These are phyloP conservation scores for Colletotrichum ledebouriae DNA, from an alignment of 2,329 filamentous ascomycete genomes.

Conservation along the genomic window DNA sequence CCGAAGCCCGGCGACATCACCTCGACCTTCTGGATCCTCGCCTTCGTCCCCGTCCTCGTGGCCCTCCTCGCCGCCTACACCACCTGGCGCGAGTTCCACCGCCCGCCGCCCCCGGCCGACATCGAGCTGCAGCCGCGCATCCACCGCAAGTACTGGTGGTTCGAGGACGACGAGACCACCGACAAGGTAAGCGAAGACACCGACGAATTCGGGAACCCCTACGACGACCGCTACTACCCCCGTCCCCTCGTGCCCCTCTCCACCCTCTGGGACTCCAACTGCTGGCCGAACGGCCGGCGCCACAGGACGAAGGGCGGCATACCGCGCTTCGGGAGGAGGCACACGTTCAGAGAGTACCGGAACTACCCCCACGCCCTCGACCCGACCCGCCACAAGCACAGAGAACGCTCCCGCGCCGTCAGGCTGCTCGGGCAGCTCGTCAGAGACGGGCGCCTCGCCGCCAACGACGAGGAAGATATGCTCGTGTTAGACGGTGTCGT, in stretches of 20 bases:
- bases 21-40: slow-evolving; percentile 30
- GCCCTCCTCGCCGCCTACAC: slow-evolving; percentile 13
- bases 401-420: background rate
- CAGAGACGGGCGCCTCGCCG: slow-evolving; percentile 6
- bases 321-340: slow-evolving; percentile 29
- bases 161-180: slow-evolving; percentile 30
- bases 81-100: background rate
- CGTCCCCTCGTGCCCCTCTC: background rate
- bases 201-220: background rate
- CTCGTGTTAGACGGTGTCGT: too few species aligned
- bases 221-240: background rate
- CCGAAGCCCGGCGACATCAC: slow-evolving; percentile 33
- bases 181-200: slow-evolving; percentile 30
- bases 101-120: slow-evolving; percentile 12
- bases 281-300: slow-evolving; percentile 3
- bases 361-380: slow-evolving; percentile 9
- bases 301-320: background rate
- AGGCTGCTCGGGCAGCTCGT: background rate
- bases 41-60: slow-evolving; percentile 37
- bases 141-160: slow-evolving; percentile 29
- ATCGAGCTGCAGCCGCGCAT: slow-evolving; percentile 36
- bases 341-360: slow-evolving; percentile 17
- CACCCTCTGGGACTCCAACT: slow-evolving; percentile 15
- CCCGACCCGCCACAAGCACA: slow-evolving; percentile 5
- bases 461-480: background rate